Conservation (phyloP, 2,329 filamentous ascomycete genomes). For the Alternaria sp. region DNA sequence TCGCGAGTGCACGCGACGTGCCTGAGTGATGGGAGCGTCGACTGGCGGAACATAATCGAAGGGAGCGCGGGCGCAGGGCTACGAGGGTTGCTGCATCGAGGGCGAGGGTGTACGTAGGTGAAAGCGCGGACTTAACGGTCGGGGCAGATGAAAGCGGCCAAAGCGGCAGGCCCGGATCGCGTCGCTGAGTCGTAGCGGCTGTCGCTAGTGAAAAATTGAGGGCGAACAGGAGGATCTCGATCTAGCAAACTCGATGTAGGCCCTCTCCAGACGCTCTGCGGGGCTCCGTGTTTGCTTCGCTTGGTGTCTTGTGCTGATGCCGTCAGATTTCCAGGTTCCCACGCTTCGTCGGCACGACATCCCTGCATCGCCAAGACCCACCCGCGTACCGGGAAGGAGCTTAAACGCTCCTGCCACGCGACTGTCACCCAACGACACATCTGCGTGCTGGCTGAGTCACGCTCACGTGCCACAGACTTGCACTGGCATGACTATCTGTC, state of each 20-base stretch:
- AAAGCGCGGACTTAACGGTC: slow-evolving; percentile 11
- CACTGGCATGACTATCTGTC: no score
- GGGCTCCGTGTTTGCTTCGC: slow-evolving; percentile 4
- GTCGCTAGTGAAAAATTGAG: background rate
- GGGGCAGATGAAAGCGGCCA: slow-evolving; percentile 21
- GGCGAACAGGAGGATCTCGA: background rate
- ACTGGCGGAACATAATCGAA: slow-evolving; percentile 42
- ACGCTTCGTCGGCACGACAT: slow-evolving; percentile 14
- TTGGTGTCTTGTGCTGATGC: slow-evolving; percentile 14
- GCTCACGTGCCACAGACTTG: background rate
- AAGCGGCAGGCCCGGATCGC: slow-evolving; percentile 17
- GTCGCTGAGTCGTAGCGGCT: slow-evolving; percentile 5
- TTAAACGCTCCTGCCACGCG: background rate
- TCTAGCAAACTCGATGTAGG: background rate
- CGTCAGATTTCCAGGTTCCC: slow-evolving; percentile 25
- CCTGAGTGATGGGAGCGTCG: slow-evolving; percentile 20
- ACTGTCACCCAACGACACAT: background rate
- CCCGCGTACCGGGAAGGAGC: slow-evolving; percentile 13
- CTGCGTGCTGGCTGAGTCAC: background rate
- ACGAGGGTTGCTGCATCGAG: slow-evolving; percentile 24
- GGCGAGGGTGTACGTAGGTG: slow-evolving; percentile 10
- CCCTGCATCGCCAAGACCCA: slow-evolving; percentile 15
- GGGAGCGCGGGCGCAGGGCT: slow-evolving; percentile 20
- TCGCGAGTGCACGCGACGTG: slow-evolving; percentile 40
- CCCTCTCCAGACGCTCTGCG: slow-evolving; percentile 2